These are phyloP conservation scores for Epichloe scottii DNA, from an alignment of 2,329 filamentous ascomycete species.

Conservation along the genomic window DNA sequence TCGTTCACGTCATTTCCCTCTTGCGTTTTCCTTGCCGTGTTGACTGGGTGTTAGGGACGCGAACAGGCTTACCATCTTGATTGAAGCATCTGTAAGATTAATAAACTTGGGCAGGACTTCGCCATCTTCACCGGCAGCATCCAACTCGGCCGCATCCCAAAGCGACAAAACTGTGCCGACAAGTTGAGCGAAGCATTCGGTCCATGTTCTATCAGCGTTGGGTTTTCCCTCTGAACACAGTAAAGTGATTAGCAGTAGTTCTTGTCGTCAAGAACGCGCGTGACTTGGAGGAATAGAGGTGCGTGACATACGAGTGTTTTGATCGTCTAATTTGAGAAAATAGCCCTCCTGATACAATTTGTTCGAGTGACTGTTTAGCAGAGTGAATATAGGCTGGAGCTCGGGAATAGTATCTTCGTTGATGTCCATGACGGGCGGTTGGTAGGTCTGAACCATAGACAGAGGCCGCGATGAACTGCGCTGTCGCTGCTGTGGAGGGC, in stretches of 20 bases:
- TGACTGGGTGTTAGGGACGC: background rate
- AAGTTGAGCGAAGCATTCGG: constrained; percentile 92
- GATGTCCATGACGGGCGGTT: constrained; percentile 76
- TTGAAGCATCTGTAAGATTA: constrained; percentile 91
- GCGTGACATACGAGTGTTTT: constrained; percentile 65
- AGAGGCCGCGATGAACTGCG: constrained; percentile 54
- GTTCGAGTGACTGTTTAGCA: constrained; percentile 87
- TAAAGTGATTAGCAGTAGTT: constrained; percentile 1
- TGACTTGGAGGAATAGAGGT: background rate
- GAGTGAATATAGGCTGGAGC: constrained; percentile 85
- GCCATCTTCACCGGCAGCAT: constrained; percentile 71
- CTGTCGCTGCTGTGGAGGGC: constrained; percentile 27
- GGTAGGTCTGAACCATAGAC: constrained; percentile 78
- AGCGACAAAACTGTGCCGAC: constrained; percentile 89
- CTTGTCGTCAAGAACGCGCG: background rate
- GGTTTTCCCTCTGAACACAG: constrained; percentile 61
- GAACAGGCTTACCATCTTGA: constrained; percentile 69
- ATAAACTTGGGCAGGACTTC: constrained; percentile 88
- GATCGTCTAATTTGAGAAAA: constrained; percentile 90
- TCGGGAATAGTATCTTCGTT: constrained; percentile 80
- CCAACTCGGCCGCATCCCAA: constrained; percentile 89
- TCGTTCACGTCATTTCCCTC: background rate
- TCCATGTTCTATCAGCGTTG: constrained; percentile 79
- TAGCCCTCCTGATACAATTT: constrained; percentile 98
- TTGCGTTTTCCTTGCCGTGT: background rate